Conservation (phyloP, 228 moss, liverwort and hornwort genomes). For the Sphagnum fallax region DNA sequence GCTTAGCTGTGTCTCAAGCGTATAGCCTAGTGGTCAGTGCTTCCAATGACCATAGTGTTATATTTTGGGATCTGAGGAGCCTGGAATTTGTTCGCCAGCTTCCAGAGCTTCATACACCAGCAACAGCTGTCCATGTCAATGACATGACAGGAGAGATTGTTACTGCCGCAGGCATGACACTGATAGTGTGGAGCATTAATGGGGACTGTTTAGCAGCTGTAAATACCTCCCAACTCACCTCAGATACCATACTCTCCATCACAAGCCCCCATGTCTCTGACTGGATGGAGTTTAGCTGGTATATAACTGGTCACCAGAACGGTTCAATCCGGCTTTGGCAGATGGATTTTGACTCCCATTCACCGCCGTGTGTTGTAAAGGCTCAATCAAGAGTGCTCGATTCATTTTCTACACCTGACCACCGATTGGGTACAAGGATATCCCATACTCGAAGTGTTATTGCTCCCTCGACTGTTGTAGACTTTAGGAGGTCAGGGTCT, state of each 20-base stretch:
- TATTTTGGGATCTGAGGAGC: constrained; percentile 95
- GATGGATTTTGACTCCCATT: constrained; percentile 55
- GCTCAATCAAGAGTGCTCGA: constrained; percentile 30
- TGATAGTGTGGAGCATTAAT: constrained; percentile 95
- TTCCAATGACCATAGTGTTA: constrained; percentile 80
- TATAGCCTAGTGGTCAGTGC: constrained; percentile 95
- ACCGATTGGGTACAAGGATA: constrained; percentile 10
- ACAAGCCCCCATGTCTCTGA: constrained; percentile 76
- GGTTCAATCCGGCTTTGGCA: constrained; percentile 86
- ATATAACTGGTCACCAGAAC: constrained; percentile 83
- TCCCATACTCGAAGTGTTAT: constrained; percentile 10
- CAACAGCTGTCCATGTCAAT: constrained; percentile 78
- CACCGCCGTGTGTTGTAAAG: constrained; percentile 24
- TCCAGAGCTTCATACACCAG: constrained; percentile 74
- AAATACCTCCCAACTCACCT: constrained; percentile 48
- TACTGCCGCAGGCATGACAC: constrained; percentile 73
- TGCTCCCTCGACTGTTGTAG: constrained; percentile 15
- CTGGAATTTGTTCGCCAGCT: constrained; percentile 91
- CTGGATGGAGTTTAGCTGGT: constrained; percentile 95
- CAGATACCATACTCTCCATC: constrained; percentile 79
- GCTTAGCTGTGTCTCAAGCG: constrained; percentile 87
- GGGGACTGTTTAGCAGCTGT: constrained; percentile 96
- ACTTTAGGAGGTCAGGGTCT: constrained; percentile 37
- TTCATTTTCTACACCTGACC: constrained; percentile 22
- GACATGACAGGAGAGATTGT: constrained; percentile 95